Conservation (phyloP, 768 basidiomycete genomes). For the Suillus luteus region DNA sequence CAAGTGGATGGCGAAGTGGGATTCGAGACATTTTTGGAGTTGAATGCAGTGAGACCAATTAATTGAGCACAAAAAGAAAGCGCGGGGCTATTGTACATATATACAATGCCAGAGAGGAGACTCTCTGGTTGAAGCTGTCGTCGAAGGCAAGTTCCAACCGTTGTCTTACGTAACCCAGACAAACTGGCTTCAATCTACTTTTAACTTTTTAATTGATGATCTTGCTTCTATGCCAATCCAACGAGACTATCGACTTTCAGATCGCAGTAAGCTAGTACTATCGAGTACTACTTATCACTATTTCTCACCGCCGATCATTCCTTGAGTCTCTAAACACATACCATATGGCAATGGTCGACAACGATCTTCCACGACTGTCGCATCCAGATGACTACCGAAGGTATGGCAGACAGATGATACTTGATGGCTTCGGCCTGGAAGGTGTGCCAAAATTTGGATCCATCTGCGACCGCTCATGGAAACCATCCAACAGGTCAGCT, state of each 20-base stretch:
- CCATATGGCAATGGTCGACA: neutral
- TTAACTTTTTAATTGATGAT: neutral
- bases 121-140: too few species aligned
- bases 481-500: constrained; percentile 64
- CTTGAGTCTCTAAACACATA: neutral
- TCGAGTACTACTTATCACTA: neutral
- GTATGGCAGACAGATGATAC: constrained; percentile 97
- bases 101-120: too few species aligned
- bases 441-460: constrained; percentile 45
- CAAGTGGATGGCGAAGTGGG: neutral
- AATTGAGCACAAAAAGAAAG: too few species aligned
- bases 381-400: constrained; percentile 74
- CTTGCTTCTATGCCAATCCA: neutral
- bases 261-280: neutral
- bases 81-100: too few species aligned
- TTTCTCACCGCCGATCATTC: neutral
- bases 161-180: neutral
- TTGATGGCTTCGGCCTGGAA: constrained; percentile 83
- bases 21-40: neutral
- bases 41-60: too few species aligned
- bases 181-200: neutral
- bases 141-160: neutral
- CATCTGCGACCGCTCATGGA: constrained; percentile 7
- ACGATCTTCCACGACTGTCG: constrained; percentile 30
- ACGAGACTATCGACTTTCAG: neutral